A percentile compares a stretch with the other conserved stretches of the same genome.
These are phyloP conservation scores for Pholiota adiposa DNA, from an alignment of 1,284 basidiomycete genomes.

Conservation along the genomic window DNA sequence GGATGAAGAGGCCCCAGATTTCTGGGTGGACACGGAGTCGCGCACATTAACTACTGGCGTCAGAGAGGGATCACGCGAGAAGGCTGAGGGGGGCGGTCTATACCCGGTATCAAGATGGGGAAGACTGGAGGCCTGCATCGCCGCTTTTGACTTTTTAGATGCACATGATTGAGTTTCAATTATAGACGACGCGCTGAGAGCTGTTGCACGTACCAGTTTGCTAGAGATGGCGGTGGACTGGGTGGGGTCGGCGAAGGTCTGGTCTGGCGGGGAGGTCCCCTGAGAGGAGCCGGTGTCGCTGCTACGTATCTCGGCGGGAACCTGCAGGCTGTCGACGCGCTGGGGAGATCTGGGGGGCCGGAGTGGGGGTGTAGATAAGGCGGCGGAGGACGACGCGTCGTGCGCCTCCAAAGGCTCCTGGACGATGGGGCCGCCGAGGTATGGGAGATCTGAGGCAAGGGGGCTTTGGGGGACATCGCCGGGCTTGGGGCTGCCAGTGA, in stretches of 20 bases:
- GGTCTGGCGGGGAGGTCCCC: constrained; percentile 27
- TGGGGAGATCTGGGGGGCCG: constrained; percentile 32
- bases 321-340: constrained; percentile 15
- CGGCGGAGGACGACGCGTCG: constrained; percentile 11
- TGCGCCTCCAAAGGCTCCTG: constrained; percentile 27
- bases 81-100: constrained; percentile 43
- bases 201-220: constrained; percentile 39
- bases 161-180: constrained; percentile 20
- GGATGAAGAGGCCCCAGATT: constrained; percentile 69
- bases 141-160: constrained; percentile 32
- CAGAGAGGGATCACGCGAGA: constrained; percentile 47
- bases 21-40: constrained; percentile 46
- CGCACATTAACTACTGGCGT: constrained; percentile 40
- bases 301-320: constrained; percentile 23
- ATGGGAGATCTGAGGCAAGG: constrained; percentile 33
- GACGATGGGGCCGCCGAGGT: constrained; percentile 29
- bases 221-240: constrained; percentile 28
- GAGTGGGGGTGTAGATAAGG: constrained; percentile 21
- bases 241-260: constrained; percentile 28
- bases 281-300: constrained; percentile 31
- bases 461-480: constrained; percentile 28
- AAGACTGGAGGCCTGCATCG: constrained; percentile 33
- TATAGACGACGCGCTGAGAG: constrained; percentile 17
- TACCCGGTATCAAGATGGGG: constrained; percentile 34
- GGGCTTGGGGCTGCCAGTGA: constrained; percentile 35